Conservation (phyloP, 495 filamentous ascomycete genomes). For the Aspergillus funiculosus region DNA sequence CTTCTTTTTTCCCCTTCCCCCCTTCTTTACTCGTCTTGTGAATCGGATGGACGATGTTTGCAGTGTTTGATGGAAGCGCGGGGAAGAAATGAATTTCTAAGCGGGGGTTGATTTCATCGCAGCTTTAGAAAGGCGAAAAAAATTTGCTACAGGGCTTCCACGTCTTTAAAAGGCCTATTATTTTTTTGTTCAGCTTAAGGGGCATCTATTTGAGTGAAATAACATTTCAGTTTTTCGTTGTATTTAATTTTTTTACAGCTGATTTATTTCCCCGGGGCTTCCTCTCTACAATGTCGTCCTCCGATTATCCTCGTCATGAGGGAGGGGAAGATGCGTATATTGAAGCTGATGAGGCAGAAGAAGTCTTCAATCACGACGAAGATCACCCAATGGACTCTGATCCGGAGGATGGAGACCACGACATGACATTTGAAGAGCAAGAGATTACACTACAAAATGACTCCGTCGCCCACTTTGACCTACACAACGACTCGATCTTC, state of each 20-base stretch:
- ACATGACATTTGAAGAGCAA: constrained; percentile 58
- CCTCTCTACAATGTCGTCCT: constrained; percentile 38
- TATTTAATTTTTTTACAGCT: not conserved
- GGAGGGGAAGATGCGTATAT: constrained; percentile 53
- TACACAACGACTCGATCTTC: constrained; percentile 83
- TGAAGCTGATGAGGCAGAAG: constrained; percentile 64
- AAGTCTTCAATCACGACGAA: constrained; percentile 60
- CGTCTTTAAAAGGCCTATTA: too few relatives aligned
- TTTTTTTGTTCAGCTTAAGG: too few relatives aligned
- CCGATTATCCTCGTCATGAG: constrained; percentile 40
- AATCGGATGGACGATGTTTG: constrained; percentile 23
- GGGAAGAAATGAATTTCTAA: constrained; percentile 42
- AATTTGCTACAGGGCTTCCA: constrained; percentile 7
- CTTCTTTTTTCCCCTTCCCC: too few relatives aligned
- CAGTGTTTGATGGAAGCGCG: constrained; percentile 29
- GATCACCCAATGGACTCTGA: constrained; percentile 71
- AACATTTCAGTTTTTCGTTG: not conserved
- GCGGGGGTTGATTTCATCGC: constrained; percentile 28
- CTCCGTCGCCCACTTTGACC: constrained; percentile 85
- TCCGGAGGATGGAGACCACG: constrained; percentile 47
- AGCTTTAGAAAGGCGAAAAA: constrained; percentile 20
- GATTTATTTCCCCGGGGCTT: not conserved
- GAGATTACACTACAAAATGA: constrained; percentile 83
- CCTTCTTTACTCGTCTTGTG: too few relatives aligned
- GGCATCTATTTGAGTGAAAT: too few relatives aligned